These are phyloP conservation scores for Irpex sp. DNA, from an alignment of 1,284 basidiomycete species.

Conservation along the genomic window DNA sequence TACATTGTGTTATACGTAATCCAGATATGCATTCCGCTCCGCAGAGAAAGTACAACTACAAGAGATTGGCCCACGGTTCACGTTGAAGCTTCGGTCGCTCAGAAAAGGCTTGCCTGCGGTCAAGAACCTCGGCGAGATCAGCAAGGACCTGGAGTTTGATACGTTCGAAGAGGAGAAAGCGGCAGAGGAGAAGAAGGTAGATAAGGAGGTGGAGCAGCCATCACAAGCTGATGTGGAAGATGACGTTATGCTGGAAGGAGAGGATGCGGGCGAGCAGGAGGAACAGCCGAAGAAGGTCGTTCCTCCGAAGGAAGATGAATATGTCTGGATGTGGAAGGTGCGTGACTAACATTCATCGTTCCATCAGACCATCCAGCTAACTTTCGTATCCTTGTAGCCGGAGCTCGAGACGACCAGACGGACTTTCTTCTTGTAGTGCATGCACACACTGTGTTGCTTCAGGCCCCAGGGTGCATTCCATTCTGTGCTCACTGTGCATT, in stretches of 20 bases:
- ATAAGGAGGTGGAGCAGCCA: conserved; percentile 1
- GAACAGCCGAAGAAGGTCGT: conserved; percentile 19
- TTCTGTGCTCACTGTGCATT: too few species aligned
- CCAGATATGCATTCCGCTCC: conserved; percentile 89
- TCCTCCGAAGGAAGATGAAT: conserved; percentile 67
- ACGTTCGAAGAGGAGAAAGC: conserved; percentile 31
- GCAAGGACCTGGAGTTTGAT: conserved; percentile 62
- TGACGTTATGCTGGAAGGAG: conserved; percentile 11
- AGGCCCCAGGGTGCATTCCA: too few species aligned
- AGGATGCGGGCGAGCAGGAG: conserved; percentile 11
- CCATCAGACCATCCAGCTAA: neutral
- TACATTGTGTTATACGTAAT: neutral
- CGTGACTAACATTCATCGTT: conserved; percentile 18
- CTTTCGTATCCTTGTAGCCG: conserved; percentile 42
- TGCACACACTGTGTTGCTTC: neutral
- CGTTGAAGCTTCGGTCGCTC: conserved; percentile 88
- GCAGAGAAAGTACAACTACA: conserved; percentile 91
- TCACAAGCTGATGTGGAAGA: conserved; percentile 7
- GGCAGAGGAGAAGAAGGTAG: conserved; percentile 10
- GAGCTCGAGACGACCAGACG: conserved; percentile 73
- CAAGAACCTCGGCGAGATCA: conserved; percentile 56
- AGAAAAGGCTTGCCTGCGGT: conserved; percentile 88
- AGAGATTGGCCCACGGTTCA: conserved; percentile 98
- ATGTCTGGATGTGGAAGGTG: conserved; percentile 82
- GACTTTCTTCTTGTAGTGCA: conserved; percentile 74